Evolutionary conservation across 257 asterid genomes (phyloP), one percentile per base, ranked within the genome.

Genomic region (Capsicum chinense): DNA sequence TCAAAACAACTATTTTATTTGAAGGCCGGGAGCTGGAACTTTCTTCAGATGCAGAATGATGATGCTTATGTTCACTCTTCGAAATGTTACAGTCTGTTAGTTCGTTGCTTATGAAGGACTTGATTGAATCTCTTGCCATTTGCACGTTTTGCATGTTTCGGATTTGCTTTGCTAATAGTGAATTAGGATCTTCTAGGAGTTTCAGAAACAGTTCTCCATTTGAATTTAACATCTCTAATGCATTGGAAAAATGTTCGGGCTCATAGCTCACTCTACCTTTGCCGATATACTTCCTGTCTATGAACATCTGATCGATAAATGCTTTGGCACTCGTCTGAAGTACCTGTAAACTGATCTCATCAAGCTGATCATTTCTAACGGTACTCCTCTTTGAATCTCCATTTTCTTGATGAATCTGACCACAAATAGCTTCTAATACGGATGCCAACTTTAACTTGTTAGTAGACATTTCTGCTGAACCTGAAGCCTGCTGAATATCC

Each of bases 261-360:
- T 89, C 89, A 2, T 83, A 87, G 85, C 50, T 71, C 44, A 74
- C 52, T 39, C 85, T 79, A 54, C 88, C 86, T 74, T 76, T 81
- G 6, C 84, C 21, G 60, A 35, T 33, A 82, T 73, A 67, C 44
- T 85, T 87, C 87, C 90, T 85, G 76, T 90, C 87, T 26, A 88
- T 58, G 87, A 86, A 88, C 87, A 91, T 88, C 83, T 86, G 92
- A 87, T 94, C 97, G 1, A 87, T 85, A 35, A 94, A 87, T 39
- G 89, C 92, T 89, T 92, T 91, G 59, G 95, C 91, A 66, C 93
- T 91, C 86, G 80, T 88, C 85, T 88, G 93, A 85, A 88, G 86
- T 39, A 81, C 89, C 59, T 85, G 89, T 86, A 85, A 26, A 85
- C 84, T 88, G 10, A 87, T 85, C 56, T 90, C 89, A 76, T 87